Conservation (phyloP, 495 filamentous ascomycete genomes). For the Penicillium bovifimosum region DNA sequence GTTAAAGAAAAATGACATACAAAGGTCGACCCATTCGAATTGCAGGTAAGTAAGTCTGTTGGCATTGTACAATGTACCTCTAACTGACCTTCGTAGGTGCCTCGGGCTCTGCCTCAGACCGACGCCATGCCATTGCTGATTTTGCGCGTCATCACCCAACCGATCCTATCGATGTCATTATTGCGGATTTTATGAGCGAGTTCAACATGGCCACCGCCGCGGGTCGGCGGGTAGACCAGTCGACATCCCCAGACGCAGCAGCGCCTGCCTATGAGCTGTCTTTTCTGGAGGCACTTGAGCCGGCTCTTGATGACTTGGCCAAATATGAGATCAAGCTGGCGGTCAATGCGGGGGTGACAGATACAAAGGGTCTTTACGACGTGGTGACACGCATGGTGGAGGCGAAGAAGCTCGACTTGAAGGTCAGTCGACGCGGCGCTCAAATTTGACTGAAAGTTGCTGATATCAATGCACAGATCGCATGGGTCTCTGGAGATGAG, state of each 20-base stretch:
- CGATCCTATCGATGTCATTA: slow-evolving; percentile 52
- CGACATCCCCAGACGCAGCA: not conserved
- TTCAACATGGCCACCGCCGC: slow-evolving; percentile 47
- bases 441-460: not conserved
- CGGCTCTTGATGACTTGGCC: slow-evolving; percentile 46
- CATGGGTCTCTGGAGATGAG: slow-evolving; percentile 51
- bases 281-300: slow-evolving; percentile 49
- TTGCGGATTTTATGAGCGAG: slow-evolving; percentile 55
- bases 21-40: slow-evolving; percentile 21
- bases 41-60: slow-evolving; percentile 14
- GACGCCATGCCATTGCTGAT: slow-evolving; percentile 49
- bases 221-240: slow-evolving; percentile 36
- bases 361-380: slow-evolving; percentile 44
- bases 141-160: slow-evolving; percentile 40
- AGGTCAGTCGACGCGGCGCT: slow-evolving; percentile 17
- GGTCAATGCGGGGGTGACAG: slow-evolving; percentile 53
- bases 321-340: slow-evolving; percentile 50
- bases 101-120: slow-evolving; percentile 52
- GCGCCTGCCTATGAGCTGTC: slow-evolving; percentile 45
- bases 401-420: slow-evolving; percentile 39
- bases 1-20: slow-evolving; percentile 10
- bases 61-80: not conserved
- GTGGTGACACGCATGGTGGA: slow-evolving; percentile 41
- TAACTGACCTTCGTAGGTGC: slow-evolving; percentile 21
- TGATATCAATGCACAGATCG: slow-evolving; percentile 18